phyloP scores from a whole-genome alignment of 345 rosid genomes.

The Eucalyptus melliodora region DNA sequence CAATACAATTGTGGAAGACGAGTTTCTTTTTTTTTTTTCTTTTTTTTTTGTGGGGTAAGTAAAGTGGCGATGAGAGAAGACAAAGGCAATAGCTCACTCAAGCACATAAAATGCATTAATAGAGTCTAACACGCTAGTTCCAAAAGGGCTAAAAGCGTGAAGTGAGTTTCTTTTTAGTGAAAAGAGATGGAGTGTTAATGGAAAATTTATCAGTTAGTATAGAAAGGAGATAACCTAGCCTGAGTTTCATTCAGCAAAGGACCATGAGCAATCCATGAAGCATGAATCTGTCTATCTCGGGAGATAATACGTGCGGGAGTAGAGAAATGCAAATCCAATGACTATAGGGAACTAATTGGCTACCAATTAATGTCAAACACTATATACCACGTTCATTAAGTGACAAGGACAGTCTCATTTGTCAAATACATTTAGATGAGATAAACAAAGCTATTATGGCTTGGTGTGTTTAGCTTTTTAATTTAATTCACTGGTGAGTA shows the following conservation, averaged over 20 bases:
- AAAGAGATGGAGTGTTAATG: not conserved
- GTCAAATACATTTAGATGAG: not conserved
- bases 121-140: not conserved
- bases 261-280: not conserved
- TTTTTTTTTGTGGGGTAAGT: accelerated
- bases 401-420: not conserved
- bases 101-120: not conserved
- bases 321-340: not conserved
- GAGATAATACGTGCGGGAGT: not conserved
- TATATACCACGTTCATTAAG: not conserved
- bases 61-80: not conserved
- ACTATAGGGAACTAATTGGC: not conserved
- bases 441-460: not conserved
- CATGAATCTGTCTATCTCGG: not conserved
- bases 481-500: not conserved
- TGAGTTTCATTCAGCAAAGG: not conserved
- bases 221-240: not conserved
- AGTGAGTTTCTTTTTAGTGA: not conserved
- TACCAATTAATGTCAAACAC: not conserved
- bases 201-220: not conserved
- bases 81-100: not conserved
- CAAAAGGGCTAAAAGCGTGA: accelerated
- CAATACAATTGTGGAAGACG: not conserved
- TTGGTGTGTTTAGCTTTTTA: not conserved
- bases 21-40: too few relatives aligned